Percentiles rank a stretch among this genome's conserved stretches.
Conservation (phyloP, 306 rosid genomes). For the Styphnolobium japonicum region DNA sequence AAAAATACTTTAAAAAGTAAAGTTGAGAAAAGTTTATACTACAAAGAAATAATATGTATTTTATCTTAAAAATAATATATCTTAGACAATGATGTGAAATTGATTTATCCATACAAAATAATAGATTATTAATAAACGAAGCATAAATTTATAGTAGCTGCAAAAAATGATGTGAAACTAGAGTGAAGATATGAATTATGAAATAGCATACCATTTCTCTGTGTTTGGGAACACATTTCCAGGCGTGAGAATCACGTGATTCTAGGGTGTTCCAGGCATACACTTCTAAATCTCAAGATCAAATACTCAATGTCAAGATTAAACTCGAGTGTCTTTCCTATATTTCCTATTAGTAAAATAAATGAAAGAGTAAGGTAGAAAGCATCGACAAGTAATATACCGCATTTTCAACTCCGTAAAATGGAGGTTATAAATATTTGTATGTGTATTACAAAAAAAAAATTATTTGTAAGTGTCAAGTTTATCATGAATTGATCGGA, state of each 20-base stretch:
- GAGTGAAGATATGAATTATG: background rate
- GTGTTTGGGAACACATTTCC: background rate
- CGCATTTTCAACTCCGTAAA: no score
- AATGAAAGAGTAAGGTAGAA: background rate
- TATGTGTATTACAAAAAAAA: no score
- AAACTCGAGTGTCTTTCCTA: background rate
- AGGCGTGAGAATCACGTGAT: constrained; percentile 8
- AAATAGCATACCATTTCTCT: background rate
- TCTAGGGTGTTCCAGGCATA: background rate
- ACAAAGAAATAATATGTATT: no score
- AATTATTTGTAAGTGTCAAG: background rate
- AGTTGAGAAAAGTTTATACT: no score
- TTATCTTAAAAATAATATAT: background rate
- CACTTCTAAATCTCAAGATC: background rate
- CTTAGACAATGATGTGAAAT: constrained; percentile 10
- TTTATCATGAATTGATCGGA: constrained; percentile 2
- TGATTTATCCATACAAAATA: background rate
- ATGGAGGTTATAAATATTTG: background rate
- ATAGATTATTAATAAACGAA: background rate
- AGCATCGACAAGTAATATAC: background rate
- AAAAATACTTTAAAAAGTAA: no score
- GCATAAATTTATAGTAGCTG: background rate
- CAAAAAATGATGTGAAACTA: constrained; percentile 13
- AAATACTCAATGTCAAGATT: background rate
- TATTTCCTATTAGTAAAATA: background rate